Evolutionary conservation across 306 rosid genomes (phyloP).

Genomic region (Cucurbita maxima): DNA sequence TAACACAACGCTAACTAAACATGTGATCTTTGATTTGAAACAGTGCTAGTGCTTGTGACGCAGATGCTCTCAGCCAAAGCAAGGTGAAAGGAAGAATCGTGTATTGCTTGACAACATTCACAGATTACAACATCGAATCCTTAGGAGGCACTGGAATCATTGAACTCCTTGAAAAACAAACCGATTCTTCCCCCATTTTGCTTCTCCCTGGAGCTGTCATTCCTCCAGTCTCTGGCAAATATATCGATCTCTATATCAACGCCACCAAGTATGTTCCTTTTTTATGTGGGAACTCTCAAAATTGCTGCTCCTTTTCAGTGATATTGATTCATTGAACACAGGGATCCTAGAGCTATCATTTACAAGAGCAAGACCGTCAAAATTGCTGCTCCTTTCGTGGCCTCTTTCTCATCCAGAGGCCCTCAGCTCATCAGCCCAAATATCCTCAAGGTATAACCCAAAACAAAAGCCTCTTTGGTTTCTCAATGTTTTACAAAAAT

Average conservation of each 20-base stretch:
- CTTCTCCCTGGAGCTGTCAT: conserved; percentile 22
- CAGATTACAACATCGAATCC: conserved; percentile 29
- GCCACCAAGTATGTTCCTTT: conserved; percentile 35
- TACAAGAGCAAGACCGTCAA: conserved; percentile 23
- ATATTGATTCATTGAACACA: conserved; percentile 7
- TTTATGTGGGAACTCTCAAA: not conserved
- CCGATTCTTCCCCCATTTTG: conserved; percentile 21
- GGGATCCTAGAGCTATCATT: conserved; percentile 54
- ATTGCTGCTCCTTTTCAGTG: not conserved
- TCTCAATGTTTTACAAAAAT: not conserved
- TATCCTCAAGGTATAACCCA: conserved; percentile 42
- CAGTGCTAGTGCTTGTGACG: conserved; percentile 68
- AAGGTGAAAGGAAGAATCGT: conserved; percentile 61
- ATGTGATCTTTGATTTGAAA: too few species aligned
- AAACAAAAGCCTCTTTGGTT: not conserved
- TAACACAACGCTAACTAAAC: too few species aligned
- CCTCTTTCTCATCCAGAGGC: conserved; percentile 78
- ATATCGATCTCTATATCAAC: conserved; percentile 46
- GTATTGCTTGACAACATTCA: conserved; percentile 34
- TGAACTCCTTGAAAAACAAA: conserved; percentile 19
- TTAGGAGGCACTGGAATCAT: conserved; percentile 49
- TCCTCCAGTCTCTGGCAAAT: not conserved
- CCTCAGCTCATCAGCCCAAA: conserved; percentile 38
- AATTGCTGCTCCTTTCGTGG: conserved; percentile 51
- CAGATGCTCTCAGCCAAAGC: conserved; percentile 27